A percentile compares a stretch with the other conserved stretches of the same genome.
phyloP scores from a whole-genome alignment of 305 asterid genomes.

The Fraxinus paxiana region DNA sequence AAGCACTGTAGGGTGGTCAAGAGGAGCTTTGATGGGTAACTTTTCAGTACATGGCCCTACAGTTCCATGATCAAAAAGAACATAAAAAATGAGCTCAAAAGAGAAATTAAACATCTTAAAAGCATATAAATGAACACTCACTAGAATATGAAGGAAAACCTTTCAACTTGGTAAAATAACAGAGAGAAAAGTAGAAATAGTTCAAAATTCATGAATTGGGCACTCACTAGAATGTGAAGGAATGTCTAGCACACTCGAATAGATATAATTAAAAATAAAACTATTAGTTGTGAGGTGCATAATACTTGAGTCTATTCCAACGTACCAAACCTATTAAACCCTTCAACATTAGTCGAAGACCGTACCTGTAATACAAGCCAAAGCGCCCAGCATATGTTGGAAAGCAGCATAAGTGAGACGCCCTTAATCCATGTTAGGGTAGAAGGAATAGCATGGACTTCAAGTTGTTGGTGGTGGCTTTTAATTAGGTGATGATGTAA shows the following conservation, averaged over 20 bases:
- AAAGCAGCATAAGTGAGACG: conserved; percentile 67
- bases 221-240: neutral
- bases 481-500: conserved; percentile 64
- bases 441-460: conserved; percentile 31
- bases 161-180: neutral
- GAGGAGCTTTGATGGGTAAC: conserved; percentile 71
- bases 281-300: neutral
- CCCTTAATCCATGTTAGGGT: conserved; percentile 62
- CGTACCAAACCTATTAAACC: neutral
- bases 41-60: conserved; percentile 52
- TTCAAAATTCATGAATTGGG: neutral
- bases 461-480: conserved; percentile 28
- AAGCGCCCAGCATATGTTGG: conserved; percentile 57
- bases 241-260: neutral
- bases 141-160: neutral
- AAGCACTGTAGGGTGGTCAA: conserved; percentile 71
- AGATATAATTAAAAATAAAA: too few relatives aligned
- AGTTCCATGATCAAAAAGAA: neutral
- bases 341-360: neutral
- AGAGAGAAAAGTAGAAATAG: neutral
- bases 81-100: neutral
- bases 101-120: neutral
- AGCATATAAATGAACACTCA: neutral
- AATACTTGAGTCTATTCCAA: neutral
- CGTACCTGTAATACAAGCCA: conserved; percentile 88